These are phyloP conservation scores for Rutstroemia sp. DNA, from an alignment of 2,329 filamentous ascomycete species.

Conservation along the genomic window DNA sequence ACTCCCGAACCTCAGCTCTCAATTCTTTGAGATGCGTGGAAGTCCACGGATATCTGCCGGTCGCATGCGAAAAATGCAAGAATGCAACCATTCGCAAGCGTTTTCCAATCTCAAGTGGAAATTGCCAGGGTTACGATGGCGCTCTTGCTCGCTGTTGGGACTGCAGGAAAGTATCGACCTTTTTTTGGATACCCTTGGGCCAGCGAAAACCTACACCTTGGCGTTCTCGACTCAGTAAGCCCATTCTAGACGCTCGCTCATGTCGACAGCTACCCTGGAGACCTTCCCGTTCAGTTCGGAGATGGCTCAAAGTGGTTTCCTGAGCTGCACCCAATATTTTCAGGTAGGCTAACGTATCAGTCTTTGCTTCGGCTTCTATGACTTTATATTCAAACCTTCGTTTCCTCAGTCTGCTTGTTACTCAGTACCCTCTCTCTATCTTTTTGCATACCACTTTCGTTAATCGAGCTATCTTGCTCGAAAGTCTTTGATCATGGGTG, in stretches of 20 bases:
- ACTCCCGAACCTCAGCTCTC: neutral
- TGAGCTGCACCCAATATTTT: neutral
- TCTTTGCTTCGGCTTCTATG: neutral
- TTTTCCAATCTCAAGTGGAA: neutral
- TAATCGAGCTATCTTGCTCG: slow-evolving; percentile 4
- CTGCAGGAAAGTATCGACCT: neutral
- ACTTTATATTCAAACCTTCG: slow-evolving; percentile 7
- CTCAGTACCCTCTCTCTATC: neutral
- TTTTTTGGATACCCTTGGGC: neutral
- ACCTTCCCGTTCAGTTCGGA: neutral
- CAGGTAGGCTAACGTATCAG: neutral
- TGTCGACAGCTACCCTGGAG: neutral
- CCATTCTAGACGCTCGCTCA: neutral
- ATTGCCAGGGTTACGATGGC: neutral
- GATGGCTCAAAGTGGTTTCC: neutral
- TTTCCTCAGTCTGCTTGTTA: neutral
- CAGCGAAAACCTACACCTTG: neutral
- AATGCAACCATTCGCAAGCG: neutral
- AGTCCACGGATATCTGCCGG: neutral
- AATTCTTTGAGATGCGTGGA: neutral
- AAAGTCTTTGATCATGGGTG: slow-evolving; percentile 2
- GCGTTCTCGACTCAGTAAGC: too few relatives aligned
- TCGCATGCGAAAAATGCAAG: neutral
- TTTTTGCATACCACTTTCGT: slow-evolving; percentile 5
- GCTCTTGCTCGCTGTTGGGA: neutral